Percentiles rank a stretch among this genome's conserved stretches.
Evolutionary conservation across 768 basidiomycete genomes (phyloP).

Genomic region (Lactarius sanguifluus): DNA sequence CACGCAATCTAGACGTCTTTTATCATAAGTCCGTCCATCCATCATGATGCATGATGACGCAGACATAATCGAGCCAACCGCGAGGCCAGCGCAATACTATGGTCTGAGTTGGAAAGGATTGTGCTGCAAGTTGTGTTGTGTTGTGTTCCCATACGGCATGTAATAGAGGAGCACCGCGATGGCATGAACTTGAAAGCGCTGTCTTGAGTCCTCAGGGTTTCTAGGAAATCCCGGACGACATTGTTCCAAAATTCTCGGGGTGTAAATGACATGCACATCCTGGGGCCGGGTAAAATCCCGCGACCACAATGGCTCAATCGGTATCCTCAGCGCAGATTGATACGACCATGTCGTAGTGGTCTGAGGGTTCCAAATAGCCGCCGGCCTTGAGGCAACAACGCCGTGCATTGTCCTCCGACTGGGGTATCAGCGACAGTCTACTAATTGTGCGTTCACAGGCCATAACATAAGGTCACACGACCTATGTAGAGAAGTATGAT

Average conservation of each 20-base stretch:
- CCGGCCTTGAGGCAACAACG: neutral
- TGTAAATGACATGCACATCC: neutral
- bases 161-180: slow-evolving; percentile 1
- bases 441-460: neutral
- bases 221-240: neutral
- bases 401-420: neutral
- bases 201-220: neutral
- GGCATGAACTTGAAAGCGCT: neutral
- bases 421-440: neutral
- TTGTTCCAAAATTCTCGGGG: neutral
- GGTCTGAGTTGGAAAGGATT: slow-evolving; percentile 16
- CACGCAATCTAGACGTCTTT: neutral
- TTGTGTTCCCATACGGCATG: slow-evolving; percentile 9
- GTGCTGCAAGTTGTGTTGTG: too few species aligned
- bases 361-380: neutral
- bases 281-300: too few species aligned
- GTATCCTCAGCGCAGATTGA: neutral
- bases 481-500: too few species aligned
- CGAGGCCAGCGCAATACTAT: slow-evolving; percentile 12
- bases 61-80: neutral
- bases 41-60: neutral
- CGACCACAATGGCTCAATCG: neutral
- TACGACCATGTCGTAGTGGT: neutral
- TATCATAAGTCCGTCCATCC: neutral
- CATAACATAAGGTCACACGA: too few species aligned